Conservation (phyloP, 2,329 filamentous ascomycete species). For the Didymella arachidicola region DNA sequence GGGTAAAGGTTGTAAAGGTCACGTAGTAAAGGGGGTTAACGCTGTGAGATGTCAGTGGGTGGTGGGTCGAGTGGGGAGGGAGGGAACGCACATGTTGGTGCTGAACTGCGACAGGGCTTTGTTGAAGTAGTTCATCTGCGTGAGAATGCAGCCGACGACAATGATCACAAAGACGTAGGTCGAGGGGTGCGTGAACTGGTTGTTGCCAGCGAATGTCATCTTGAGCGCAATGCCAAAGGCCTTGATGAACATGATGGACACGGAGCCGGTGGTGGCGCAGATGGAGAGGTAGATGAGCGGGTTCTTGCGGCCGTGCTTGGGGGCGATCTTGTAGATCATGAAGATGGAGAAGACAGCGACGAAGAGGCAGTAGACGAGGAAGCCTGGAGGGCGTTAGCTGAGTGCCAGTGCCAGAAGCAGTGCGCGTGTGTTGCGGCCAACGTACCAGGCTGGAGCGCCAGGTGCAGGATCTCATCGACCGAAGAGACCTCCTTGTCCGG, state of each 20-base stretch:
- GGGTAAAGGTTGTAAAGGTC: slow-evolving; percentile 92
- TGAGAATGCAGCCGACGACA: slow-evolving; percentile 90
- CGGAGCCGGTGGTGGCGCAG: slow-evolving; percentile 94
- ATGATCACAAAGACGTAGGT: slow-evolving; percentile 98
- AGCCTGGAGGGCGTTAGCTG: slow-evolving; percentile 66
- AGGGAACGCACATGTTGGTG: slow-evolving; percentile 83
- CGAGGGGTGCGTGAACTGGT: slow-evolving; percentile 93
- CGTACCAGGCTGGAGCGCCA: slow-evolving; percentile 88
- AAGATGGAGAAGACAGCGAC: slow-evolving; percentile 85
- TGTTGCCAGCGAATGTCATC: slow-evolving; percentile 89
- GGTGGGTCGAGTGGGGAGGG: neutral
- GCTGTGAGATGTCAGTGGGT: slow-evolving; percentile 56
- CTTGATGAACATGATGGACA: slow-evolving; percentile 99
- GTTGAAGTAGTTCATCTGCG: slow-evolving; percentile 99
- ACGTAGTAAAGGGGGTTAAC: slow-evolving; percentile 98
- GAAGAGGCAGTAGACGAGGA: slow-evolving; percentile 82
- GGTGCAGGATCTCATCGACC: slow-evolving; percentile 89
- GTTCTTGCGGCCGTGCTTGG: slow-evolving; percentile 90
- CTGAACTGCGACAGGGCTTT: slow-evolving; percentile 97
- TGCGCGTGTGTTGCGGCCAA: neutral
- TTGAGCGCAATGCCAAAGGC: slow-evolving; percentile 98
- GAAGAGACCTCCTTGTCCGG: slow-evolving; percentile 90
- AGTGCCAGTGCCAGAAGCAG: too few species aligned
- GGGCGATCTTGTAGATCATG: slow-evolving; percentile 97
- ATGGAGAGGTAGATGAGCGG: slow-evolving; percentile 97